These are phyloP conservation scores for Otatea glauca DNA, from an alignment of 176 grass and related monocot species.

Conservation along the genomic window DNA sequence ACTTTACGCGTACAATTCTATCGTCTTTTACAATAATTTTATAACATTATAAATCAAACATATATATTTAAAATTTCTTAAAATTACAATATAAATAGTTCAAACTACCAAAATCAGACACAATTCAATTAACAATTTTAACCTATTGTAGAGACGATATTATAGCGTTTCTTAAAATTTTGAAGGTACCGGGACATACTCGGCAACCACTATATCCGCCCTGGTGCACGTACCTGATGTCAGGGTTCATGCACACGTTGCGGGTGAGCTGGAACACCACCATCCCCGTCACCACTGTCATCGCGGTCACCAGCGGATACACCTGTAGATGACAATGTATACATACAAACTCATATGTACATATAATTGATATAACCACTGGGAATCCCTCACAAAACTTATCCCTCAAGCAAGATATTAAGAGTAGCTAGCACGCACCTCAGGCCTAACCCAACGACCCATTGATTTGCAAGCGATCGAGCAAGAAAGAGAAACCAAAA, in stretches of 20 bases:
- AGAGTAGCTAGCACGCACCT: background rate
- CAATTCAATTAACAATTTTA: no score
- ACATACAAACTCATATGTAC: background rate
- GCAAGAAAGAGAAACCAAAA: no score
- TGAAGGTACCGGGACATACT: no score
- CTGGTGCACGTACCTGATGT: background rate
- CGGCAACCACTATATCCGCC: no score
- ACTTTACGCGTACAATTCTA: no score
- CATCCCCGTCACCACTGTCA: constrained; percentile 2
- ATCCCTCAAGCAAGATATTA: background rate
- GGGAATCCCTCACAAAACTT: background rate
- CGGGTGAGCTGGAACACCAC: constrained; percentile 11
- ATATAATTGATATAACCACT: background rate
- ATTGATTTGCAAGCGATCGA: background rate
- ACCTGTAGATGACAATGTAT: background rate
- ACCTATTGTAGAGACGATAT: no score
- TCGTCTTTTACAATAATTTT: no score
- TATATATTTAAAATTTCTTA: no score
- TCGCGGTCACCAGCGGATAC: constrained; percentile 39
- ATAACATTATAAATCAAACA: no score
- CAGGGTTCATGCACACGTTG: constrained; percentile 35
- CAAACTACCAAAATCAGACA: no score
- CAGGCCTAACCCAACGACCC: constrained; percentile 35
- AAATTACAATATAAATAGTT: no score
- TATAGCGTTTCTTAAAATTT: no score